phyloP scores from a whole-genome alignment of 768 basidiomycete genomes.

The Collybia nuda region DNA sequence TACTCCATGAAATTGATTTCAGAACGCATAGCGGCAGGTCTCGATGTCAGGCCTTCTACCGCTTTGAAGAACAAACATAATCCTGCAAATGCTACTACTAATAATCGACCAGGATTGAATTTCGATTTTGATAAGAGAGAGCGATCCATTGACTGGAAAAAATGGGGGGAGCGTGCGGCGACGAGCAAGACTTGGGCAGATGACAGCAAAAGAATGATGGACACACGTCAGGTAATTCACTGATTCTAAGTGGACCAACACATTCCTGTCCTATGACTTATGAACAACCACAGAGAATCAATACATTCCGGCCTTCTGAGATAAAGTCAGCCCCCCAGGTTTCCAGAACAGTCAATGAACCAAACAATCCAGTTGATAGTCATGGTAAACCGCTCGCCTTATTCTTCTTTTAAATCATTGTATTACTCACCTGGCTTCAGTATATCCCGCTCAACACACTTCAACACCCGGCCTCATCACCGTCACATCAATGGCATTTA shows the following conservation, averaged over 20 bases:
- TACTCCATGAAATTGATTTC: slow-evolving; percentile 72
- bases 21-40: slow-evolving; percentile 53
- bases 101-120: too few relatives aligned
- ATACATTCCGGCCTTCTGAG: too few relatives aligned
- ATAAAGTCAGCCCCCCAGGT: too few relatives aligned
- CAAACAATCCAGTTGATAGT: too few relatives aligned
- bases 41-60: slow-evolving; percentile 40
- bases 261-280: too few relatives aligned
- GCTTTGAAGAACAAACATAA: slow-evolving; percentile 11
- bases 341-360: too few relatives aligned
- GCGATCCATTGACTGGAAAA: slow-evolving; percentile 47
- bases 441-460: slow-evolving; percentile 58
- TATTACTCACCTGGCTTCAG: slow-evolving; percentile 29
- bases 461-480: slow-evolving; percentile 61
- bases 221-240: slow-evolving; percentile 5
- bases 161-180: slow-evolving; percentile 50
- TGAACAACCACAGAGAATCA: too few relatives aligned
- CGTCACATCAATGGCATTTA: slow-evolving; percentile 44
- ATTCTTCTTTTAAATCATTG: too few relatives aligned
- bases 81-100: neutral
- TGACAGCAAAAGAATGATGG: slow-evolving; percentile 40
- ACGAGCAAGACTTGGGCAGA: slow-evolving; percentile 42
- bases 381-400: too few relatives aligned
- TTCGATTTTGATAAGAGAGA: neutral
- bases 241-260: too few relatives aligned